Evolutionary conservation across 2,329 filamentous ascomycete species (phyloP), one percentile per base, ranked within the genome.

Genomic region (Samsoniella hepiali): DNA sequence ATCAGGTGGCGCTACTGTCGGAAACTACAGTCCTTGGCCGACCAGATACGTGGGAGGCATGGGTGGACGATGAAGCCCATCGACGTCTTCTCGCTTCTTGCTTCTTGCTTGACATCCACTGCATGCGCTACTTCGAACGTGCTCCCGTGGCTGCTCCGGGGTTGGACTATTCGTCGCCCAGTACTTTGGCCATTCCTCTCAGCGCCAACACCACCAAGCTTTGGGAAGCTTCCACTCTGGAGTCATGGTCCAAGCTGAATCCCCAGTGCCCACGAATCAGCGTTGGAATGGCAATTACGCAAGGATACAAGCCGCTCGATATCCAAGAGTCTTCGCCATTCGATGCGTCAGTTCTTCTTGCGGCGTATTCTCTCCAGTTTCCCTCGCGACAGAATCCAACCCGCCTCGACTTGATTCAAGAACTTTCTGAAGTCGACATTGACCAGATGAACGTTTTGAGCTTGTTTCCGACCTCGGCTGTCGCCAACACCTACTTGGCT

Each of bases 71-170:
- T 57, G 85, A 88, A 72, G 76, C 81, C 8, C 77, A 76, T 62
- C 80, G 82, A 62, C 80, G 85, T 49, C 76, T 87, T 34, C 73
- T 85, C n/a, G 76, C 81, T 40, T 80, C 79, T 15, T 87, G 83
- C 72, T 85, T 86, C 71, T 72, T 85, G 60, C 74, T 84, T 63
- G 84, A 87, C 69, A 76, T 81, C 7, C 84, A 86, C 65, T 79
- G 82, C 69, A 79, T 82, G 65, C 75, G 81, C 65, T 86, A 84
- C 68, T 78, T 82, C 59, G 81, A 87, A 71, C 81, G 83, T 66
- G 76, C 75, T 22, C 73, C 74, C 44, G 72, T 73, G 32, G 50
- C 63, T 1, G 61, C 70, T 11, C 70, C 72, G 38, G 75, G 75
- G 50, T 73, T 80, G 67, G 73, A 80, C 65, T 72, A 75, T 54